A percentile compares a stretch with the other conserved stretches of the same genome.
Conservation (phyloP, 129 eudicot species). For the Rutidosis leptorrhynchoides region DNA sequence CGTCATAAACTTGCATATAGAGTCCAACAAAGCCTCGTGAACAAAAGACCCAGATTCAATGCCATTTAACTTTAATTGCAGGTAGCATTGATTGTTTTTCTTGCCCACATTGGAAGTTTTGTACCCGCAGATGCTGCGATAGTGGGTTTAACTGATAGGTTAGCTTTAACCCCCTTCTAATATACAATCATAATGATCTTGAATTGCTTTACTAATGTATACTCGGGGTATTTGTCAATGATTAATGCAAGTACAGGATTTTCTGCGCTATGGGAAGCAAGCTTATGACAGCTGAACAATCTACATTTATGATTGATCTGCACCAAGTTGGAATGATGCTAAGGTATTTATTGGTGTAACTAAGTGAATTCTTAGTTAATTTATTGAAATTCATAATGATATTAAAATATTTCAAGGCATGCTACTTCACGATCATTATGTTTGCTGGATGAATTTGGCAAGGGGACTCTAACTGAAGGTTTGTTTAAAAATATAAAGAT, state of each 20-base stretch:
- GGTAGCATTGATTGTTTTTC: slow-evolving; percentile 97
- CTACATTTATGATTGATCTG: slow-evolving; percentile 87
- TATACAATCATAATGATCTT: slow-evolving; percentile 18
- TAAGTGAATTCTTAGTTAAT: not conserved
- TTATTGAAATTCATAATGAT: slow-evolving; percentile 14
- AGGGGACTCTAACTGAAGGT: too few relatives aligned
- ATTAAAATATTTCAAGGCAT: slow-evolving; percentile 47
- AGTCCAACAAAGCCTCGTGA: not conserved
- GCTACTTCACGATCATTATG: slow-evolving; percentile 70
- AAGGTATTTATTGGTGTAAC: slow-evolving; percentile 41
- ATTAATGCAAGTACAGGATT: slow-evolving; percentile 34
- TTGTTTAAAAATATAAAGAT: slow-evolving; percentile 17
- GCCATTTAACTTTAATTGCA: slow-evolving; percentile 30
- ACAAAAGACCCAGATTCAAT: not conserved
- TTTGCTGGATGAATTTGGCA: too few relatives aligned
- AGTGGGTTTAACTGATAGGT: slow-evolving; percentile 97
- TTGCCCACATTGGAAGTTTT: slow-evolving; percentile 91
- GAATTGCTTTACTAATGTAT: slow-evolving; percentile 14
- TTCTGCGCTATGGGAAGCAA: slow-evolving; percentile 90
- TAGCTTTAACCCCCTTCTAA: slow-evolving; percentile 10
- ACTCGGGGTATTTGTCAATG: not conserved
- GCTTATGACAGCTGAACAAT: slow-evolving; percentile 81
- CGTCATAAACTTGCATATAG: slow-evolving; percentile 13
- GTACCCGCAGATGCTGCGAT: slow-evolving; percentile 92
- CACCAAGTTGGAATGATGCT: slow-evolving; percentile 91